A percentile compares a stretch with the other conserved stretches of the same genome.
These are phyloP conservation scores for Stereocaulon alpinum DNA, from an alignment of 495 filamentous ascomycete species.

Conservation along the genomic window DNA sequence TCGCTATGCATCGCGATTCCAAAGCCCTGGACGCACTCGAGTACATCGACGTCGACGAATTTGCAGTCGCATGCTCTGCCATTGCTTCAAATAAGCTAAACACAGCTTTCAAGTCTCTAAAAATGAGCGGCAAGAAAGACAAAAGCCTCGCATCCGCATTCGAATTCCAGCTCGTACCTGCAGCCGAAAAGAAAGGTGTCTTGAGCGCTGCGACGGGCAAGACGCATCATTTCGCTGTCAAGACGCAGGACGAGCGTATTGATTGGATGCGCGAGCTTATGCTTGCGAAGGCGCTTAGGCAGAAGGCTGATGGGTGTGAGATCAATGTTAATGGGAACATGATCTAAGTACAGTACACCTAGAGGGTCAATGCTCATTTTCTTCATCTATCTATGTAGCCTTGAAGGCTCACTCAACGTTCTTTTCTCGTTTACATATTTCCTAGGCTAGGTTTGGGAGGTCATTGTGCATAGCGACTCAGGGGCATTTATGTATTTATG, in stretches of 20 bases:
- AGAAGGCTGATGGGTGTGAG: constrained; percentile 71
- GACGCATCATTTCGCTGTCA: constrained; percentile 90
- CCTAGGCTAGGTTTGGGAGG: background rate
- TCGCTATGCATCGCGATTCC: constrained; percentile 71
- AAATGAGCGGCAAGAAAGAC: constrained; percentile 44
- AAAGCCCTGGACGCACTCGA: constrained; percentile 51
- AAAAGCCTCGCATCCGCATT: constrained; percentile 54
- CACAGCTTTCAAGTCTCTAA: constrained; percentile 78
- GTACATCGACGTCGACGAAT: constrained; percentile 89
- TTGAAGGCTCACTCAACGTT: background rate
- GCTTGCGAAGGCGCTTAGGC: constrained; percentile 82
- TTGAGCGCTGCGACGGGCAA: constrained; percentile 44
- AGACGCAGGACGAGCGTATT: constrained; percentile 75
- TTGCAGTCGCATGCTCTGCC: constrained; percentile 81
- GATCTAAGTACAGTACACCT: constrained; percentile 38
- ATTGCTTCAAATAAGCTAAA: constrained; percentile 53
- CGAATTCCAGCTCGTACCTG: constrained; percentile 82
- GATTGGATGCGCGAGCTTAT: constrained; percentile 99
- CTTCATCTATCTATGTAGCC: constrained; percentile 1
- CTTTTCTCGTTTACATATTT: background rate
- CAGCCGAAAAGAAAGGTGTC: constrained; percentile 45
- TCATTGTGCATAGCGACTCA: constrained; percentile 15
- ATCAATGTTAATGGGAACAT: constrained; percentile 73
- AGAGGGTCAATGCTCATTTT: background rate
- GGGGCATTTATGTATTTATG: constrained; percentile 12